These are phyloP conservation scores for Annona squamosa DNA, from an alignment of 164 flowering plant species.

Conservation along the genomic window DNA sequence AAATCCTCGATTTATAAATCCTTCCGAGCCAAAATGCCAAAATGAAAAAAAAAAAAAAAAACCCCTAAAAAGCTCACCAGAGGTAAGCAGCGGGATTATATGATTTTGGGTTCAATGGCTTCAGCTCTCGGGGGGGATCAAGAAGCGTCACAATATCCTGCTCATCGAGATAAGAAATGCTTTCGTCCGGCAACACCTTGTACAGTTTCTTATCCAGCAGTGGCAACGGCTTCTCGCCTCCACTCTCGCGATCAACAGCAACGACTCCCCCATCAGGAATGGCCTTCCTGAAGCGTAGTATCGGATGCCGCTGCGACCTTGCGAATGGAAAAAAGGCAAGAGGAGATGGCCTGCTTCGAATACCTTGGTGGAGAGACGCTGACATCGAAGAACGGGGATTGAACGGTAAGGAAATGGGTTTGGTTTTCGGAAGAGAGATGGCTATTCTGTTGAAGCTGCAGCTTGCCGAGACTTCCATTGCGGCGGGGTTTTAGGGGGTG, in stretches of 20 bases:
- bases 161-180: conserved; percentile 47
- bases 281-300: neutral
- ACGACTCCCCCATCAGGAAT: conserved; percentile 8
- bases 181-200: conserved; percentile 36
- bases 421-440: neutral
- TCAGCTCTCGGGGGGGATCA: conserved; percentile 67
- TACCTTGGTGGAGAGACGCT: neutral
- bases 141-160: conserved; percentile 58
- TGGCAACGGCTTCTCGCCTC: conserved; percentile 15
- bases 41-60: neutral
- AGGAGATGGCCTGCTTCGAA: neutral
- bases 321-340: neutral
- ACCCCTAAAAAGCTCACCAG: conserved; percentile 32
- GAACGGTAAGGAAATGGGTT: neutral
- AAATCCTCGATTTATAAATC: conserved; percentile 11
- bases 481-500: neutral
- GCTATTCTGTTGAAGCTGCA: neutral
- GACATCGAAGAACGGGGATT: conserved; percentile 1
- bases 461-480: conserved; percentile 5
- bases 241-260: conserved; percentile 24
- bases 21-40: conserved; percentile 38
- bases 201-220: conserved; percentile 55
- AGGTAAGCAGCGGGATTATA: conserved; percentile 76
- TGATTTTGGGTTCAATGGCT: conserved; percentile 64
- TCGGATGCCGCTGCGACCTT: neutral